phyloP scores from a whole-genome alignment of 768 basidiomycete species.

The Podaxis sp. region DNA sequence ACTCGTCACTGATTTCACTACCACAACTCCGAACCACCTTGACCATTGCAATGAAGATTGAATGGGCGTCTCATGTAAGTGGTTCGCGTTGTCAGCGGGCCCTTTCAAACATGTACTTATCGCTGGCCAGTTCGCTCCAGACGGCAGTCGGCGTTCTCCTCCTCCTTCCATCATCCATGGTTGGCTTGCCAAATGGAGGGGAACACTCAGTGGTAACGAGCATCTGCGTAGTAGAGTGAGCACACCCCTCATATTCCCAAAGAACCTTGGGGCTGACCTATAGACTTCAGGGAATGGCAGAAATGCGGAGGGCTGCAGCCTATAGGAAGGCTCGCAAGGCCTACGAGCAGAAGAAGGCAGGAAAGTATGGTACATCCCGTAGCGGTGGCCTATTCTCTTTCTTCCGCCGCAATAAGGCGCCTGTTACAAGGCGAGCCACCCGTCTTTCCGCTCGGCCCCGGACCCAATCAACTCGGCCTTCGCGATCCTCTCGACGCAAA shows the following conservation, averaged over 20 bases:
- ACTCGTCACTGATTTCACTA: background rate
- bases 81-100: background rate
- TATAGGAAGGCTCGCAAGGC: constrained; percentile 11
- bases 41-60: constrained; percentile 44
- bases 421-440: background rate
- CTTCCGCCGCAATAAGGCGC: constrained; percentile 17
- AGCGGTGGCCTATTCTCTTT: constrained; percentile 24
- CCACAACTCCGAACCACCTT: constrained; percentile 9
- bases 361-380: constrained; percentile 20
- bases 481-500: background rate
- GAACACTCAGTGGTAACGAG: constrained; percentile 67
- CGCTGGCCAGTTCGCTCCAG: constrained; percentile 36
- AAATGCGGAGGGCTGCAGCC: constrained; percentile 59
- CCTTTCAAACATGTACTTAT: constrained; percentile 5
- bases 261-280: constrained; percentile 4
- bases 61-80: constrained; percentile 48
- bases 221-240: constrained; percentile 48
- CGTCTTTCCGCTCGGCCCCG: constrained; percentile 4
- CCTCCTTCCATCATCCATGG: constrained; percentile 66
- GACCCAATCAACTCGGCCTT: constrained; percentile 2
- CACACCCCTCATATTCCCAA: background rate
- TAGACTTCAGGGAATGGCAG: constrained; percentile 55
- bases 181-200: constrained; percentile 79
- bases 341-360: constrained; percentile 8
- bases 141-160: constrained; percentile 46